phyloP scores from a whole-genome alignment of 2,329 filamentous ascomycete species.

The Scedosporium aurantiacum region DNA sequence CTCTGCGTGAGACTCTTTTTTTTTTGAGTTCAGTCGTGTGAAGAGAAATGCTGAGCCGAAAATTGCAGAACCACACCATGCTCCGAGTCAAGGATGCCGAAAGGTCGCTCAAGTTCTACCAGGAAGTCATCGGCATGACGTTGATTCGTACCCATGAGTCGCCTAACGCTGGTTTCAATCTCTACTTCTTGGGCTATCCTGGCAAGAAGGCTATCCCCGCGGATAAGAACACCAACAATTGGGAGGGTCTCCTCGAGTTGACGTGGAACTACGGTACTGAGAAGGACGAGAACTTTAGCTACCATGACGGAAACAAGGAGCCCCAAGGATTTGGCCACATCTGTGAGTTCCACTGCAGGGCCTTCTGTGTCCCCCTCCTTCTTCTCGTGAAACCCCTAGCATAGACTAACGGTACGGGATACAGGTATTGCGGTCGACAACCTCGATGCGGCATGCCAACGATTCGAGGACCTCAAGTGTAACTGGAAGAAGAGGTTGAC shows the following conservation, averaged over 20 bases:
- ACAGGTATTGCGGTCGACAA: slow-evolving; percentile 75
- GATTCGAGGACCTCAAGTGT: slow-evolving; percentile 72
- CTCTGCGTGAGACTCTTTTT: background rate
- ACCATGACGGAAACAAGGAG: slow-evolving; percentile 85
- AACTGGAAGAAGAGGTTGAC: slow-evolving; percentile 94
- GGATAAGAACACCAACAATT: slow-evolving; percentile 46
- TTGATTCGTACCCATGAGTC: slow-evolving; percentile 64
- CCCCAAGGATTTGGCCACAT: slow-evolving; percentile 94
- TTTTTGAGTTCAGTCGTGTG: background rate
- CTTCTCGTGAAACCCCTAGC: too few relatives aligned
- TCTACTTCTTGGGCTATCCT: slow-evolving; percentile 86
- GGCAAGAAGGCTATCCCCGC: slow-evolving; percentile 41
- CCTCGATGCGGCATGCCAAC: slow-evolving; percentile 73
- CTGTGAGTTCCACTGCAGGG: slow-evolving; percentile 40
- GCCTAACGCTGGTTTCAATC: slow-evolving; percentile 63
- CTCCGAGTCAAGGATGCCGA: slow-evolving; percentile 78
- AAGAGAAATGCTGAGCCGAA: background rate
- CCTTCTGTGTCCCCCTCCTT: background rate
- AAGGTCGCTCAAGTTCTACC: slow-evolving; percentile 67
- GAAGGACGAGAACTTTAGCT: slow-evolving; percentile 71
- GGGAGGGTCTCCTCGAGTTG: slow-evolving; percentile 79
- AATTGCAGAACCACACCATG: slow-evolving; percentile 75
- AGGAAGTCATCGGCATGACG: slow-evolving; percentile 82
- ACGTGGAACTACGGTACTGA: slow-evolving; percentile 81
- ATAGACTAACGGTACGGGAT: slow-evolving; percentile 11